Conservation (phyloP, 495 filamentous ascomycete genomes). For the Penicillium verhagenii region DNA sequence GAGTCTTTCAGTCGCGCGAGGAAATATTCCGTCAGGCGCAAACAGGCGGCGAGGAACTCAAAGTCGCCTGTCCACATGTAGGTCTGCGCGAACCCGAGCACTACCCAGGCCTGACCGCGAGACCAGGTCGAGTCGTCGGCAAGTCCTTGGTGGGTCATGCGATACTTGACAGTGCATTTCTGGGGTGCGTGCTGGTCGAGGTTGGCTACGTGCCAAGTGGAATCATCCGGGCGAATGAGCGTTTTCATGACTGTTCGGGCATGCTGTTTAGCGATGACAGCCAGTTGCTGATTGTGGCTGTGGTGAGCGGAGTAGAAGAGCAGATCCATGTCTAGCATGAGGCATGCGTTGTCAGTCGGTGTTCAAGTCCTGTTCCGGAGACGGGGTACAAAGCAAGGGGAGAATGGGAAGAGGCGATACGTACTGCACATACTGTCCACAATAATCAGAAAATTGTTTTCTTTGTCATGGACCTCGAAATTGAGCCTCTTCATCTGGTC, state of each 20-base stretch:
- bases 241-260: conserved; percentile 27
- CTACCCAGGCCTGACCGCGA: conserved; percentile 47
- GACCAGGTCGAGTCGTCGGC: conserved; percentile 40
- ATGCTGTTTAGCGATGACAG: conserved; percentile 38
- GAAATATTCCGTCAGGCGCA: conserved; percentile 36
- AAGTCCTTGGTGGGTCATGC: conserved; percentile 44
- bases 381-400: no score
- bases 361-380: background rate
- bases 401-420: background rate
- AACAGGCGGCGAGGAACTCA: conserved; percentile 34
- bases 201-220: conserved; percentile 42
- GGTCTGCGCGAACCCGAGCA: conserved; percentile 45
- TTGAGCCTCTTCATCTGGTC: background rate
- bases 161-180: conserved; percentile 24
- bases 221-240: conserved; percentile 30
- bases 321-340: conserved; percentile 34
- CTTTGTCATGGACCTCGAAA: background rate
- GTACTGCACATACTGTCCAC: conserved; percentile 15
- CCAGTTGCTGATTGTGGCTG: conserved; percentile 18
- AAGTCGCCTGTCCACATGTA: conserved; percentile 42
- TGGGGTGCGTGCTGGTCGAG: conserved; percentile 27
- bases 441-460: conserved; percentile 10
- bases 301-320: conserved; percentile 42
- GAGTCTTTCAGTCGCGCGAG: conserved; percentile 11
- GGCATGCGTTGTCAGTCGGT: background rate